phyloP scores from a whole-genome alignment of 73 alveolate species.

The Vitrella brassicaformis region DNA sequence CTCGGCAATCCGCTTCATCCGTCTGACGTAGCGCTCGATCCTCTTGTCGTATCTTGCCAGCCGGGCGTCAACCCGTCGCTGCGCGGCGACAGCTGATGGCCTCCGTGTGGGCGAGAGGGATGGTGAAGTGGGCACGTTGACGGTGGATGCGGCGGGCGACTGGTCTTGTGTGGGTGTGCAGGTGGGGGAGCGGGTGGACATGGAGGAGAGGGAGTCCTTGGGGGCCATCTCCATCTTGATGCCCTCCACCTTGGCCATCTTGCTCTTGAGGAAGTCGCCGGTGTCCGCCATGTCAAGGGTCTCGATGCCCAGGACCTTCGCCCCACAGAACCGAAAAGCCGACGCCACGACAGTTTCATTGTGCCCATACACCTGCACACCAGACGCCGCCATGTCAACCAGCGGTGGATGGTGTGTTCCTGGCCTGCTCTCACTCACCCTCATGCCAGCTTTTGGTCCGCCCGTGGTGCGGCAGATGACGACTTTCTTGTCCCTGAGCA shows the following conservation, averaged over 20 bases:
- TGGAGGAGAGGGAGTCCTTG: too few species aligned
- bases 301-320: not conserved
- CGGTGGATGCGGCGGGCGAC: too few species aligned
- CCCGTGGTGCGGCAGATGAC: not conserved
- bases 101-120: too few species aligned
- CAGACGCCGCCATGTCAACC: too few species aligned
- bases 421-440: too few species aligned
- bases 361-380: not conserved
- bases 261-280: not conserved
- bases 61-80: too few species aligned
- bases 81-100: too few species aligned
- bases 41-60: too few species aligned
- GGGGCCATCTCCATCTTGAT: not conserved
- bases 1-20: not conserved
- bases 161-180: not conserved
- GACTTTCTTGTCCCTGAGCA: not conserved
- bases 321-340: not conserved
- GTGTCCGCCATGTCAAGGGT: not conserved
- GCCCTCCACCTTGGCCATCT: not conserved
- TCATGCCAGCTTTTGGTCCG: not conserved
- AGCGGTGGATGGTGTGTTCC: too few species aligned
- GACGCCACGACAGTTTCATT: not conserved
- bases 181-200: not conserved
- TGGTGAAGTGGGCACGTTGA: too few species aligned
- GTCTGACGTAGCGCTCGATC: not conserved